A percentile compares a stretch with the other conserved stretches of the same genome.
Conservation (phyloP, 768 basidiomycete genomes). For the Xerocomellus intermedius region DNA sequence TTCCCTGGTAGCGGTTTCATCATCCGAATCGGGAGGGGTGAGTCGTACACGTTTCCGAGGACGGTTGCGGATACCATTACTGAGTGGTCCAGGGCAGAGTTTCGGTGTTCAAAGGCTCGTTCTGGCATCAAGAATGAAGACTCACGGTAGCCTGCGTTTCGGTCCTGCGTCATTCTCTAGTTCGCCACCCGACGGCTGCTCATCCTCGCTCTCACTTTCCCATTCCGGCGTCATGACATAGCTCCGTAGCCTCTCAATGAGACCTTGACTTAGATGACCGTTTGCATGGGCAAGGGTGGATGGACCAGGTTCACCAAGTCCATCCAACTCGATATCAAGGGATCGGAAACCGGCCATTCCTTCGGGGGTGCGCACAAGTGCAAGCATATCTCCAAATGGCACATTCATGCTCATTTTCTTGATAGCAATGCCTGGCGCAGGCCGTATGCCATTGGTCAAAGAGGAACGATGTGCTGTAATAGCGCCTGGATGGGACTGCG, state of each 20-base stretch:
- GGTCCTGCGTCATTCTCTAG: slow-evolving; percentile 44
- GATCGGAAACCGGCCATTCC: slow-evolving; percentile 70
- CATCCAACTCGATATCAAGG: slow-evolving; percentile 54
- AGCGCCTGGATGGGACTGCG: slow-evolving; percentile 4
- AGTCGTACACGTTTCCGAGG: slow-evolving; percentile 64
- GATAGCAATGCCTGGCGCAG: slow-evolving; percentile 2
- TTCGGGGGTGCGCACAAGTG: slow-evolving; percentile 65
- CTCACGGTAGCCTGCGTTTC: slow-evolving; percentile 53
- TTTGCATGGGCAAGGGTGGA: slow-evolving; percentile 33
- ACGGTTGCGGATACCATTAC: slow-evolving; percentile 35
- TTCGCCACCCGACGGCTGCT: slow-evolving; percentile 19
- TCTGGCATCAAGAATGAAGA: slow-evolving; percentile 6
- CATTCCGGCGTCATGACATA: slow-evolving; percentile 24
- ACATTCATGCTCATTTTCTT: slow-evolving; percentile 36
- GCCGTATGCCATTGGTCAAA: slow-evolving; percentile 19
- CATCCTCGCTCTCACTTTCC: slow-evolving; percentile 40
- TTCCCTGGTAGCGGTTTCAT: slow-evolving; percentile 27
- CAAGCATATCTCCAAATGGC: slow-evolving; percentile 64
- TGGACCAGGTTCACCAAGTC: slow-evolving; percentile 34
- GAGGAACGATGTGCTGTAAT: slow-evolving; percentile 10
- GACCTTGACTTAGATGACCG: slow-evolving; percentile 23
- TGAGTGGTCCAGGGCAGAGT: slow-evolving; percentile 1
- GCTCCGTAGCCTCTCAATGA: slow-evolving; percentile 20
- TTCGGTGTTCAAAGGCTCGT: not conserved
- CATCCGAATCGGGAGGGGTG: slow-evolving; percentile 38